phyloP scores from a whole-genome alignment of 2,329 filamentous ascomycete species.

The Fusarium sp. region DNA sequence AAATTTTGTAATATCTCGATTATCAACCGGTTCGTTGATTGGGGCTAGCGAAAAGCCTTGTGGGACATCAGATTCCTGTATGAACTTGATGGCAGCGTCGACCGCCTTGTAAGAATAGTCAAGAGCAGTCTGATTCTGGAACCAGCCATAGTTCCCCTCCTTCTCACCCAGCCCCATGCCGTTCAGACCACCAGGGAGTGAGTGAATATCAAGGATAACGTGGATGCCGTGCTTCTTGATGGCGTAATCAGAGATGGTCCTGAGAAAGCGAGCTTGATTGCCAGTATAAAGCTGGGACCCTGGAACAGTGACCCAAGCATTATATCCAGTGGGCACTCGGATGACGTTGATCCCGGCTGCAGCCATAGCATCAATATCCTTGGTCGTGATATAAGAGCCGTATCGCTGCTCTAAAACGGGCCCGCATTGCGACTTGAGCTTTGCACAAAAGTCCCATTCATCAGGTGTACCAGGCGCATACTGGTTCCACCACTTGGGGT shows the following conservation, averaged over 20 bases:
- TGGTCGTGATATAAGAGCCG: neutral
- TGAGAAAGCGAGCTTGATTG: neutral
- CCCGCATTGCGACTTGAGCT: neutral
- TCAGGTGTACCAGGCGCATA: neutral
- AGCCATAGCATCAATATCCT: neutral
- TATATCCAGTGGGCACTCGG: neutral
- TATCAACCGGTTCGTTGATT: neutral
- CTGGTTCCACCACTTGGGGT: neutral
- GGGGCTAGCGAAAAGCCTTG: neutral
- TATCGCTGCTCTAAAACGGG: neutral
- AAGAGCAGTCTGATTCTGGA: neutral
- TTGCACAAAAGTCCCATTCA: constrained; percentile 3
- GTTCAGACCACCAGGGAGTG: neutral
- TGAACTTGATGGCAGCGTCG: neutral
- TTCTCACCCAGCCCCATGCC: neutral
- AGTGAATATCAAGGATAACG: neutral
- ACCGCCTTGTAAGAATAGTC: neutral
- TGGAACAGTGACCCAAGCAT: neutral
- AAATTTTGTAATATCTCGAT: neutral
- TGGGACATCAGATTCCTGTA: neutral
- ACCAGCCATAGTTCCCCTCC: neutral
- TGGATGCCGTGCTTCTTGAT: neutral
- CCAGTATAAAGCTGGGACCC: neutral
- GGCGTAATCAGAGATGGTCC: neutral
- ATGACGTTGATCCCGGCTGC: neutral